Evolutionary conservation across 2,329 filamentous ascomycete species (phyloP).

Genomic region (Amylocarpus encephaloides): DNA sequence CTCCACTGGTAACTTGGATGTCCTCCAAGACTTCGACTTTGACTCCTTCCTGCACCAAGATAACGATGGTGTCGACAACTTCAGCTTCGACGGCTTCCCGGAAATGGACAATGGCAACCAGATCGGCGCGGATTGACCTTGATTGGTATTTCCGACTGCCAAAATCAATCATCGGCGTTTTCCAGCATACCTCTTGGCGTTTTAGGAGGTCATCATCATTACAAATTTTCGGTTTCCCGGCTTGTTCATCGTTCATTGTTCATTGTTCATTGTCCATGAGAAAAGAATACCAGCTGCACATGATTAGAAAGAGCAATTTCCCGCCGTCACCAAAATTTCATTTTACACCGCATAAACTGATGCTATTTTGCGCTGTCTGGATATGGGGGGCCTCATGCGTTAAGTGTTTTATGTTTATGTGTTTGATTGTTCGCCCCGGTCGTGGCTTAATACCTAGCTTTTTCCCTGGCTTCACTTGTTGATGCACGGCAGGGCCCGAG

Average conservation of each 20-base stretch:
- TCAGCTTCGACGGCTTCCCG: conserved; percentile 50
- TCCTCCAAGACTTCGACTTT: conserved; percentile 62
- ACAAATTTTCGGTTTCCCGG: conserved; percentile 18
- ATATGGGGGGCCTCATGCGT: conserved; percentile 22
- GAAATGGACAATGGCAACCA: conserved; percentile 46
- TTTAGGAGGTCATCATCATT: conserved; percentile 29
- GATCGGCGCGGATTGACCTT: conserved; percentile 48
- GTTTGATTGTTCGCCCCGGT: conserved; percentile 21
- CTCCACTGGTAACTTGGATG: conserved; percentile 43
- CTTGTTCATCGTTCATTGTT: conserved; percentile 26
- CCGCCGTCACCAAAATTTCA: conserved; percentile 24
- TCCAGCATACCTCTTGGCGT: conserved; percentile 30
- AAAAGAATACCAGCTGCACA: conserved; percentile 26
- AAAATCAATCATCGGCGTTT: conserved; percentile 29
- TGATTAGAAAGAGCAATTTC: conserved; percentile 27
- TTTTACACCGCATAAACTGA: conserved; percentile 25
- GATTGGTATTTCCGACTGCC: conserved; percentile 12
- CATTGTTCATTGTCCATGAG: conserved; percentile 27
- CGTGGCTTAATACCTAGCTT: conserved; percentile 26
- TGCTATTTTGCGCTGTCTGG: conserved; percentile 17
- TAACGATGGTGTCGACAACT: conserved; percentile 40
- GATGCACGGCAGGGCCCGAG: conserved; percentile 17
- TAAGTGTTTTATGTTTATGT: conserved; percentile 25
- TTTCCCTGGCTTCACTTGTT: conserved; percentile 16
- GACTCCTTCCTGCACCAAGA: conserved; percentile 61